Base-by-base conservation (phyloP, 73 alveolate genomes). In the Tetrahymena malaccensis region DNA sequence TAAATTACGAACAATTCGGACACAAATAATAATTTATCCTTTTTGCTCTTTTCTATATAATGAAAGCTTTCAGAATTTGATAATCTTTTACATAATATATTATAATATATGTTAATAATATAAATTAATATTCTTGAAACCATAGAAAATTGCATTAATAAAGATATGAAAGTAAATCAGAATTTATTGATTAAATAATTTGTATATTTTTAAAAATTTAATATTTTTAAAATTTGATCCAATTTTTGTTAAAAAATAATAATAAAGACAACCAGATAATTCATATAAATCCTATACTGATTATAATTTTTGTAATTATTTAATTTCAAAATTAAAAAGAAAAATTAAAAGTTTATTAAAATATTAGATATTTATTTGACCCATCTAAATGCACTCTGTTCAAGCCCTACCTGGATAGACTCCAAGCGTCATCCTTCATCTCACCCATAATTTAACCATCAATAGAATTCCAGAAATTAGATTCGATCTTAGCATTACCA, bases 401-500 rank as follows among this genome's bases (percentile, higher is more conserved):
- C 21, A 70, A 70, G 89, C 89, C 89, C 37, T 70, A 1, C 89
- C 89, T 70, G 89, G 89, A 70, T 31, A 70, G 25, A 70, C 89
- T 27, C 89, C 97, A 15, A 85, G 94, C 31, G 95, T 95, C 43
- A 95, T 55, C 35, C 95, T 95, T n/a, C 56, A 33, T 34, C 93
- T 95, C 35, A 85, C 95, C 50, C 97, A 95, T 55, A 95, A 95
- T 89, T 34, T 95, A 35, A 85, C 97, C 9, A 34, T 93, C 0
- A 33, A 38, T 27, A 89, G 94, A 55, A 95, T 95, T 93, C 84
- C 84, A 31, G 97, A 95, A 70, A 57, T 95, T 10, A 95, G 97
- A 89, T 95, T 95, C 35, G 97, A 95, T 56, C 44, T 95, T 17
- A 85, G 83, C 55, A 34, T 85, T 85, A 95, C 97, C 50, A 89